Percentiles rank a stretch among this genome's conserved stretches.
phyloP scores from a whole-genome alignment of 192 early-diverging fungal species.

The Coemansia biformis region DNA sequence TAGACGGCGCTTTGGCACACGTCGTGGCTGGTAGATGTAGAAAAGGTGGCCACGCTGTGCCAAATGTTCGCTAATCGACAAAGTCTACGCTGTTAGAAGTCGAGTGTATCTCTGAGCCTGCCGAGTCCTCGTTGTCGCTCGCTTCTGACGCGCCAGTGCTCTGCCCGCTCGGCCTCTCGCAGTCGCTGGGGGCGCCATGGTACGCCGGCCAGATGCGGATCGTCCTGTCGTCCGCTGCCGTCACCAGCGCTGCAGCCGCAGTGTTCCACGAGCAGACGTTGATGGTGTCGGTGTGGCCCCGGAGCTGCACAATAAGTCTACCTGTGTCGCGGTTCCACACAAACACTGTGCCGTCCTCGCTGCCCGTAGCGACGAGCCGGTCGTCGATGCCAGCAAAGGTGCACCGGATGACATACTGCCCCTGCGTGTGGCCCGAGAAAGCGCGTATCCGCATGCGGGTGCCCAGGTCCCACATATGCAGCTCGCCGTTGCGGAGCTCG shows the following conservation, averaged over 20 bases:
- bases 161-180: background rate
- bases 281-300: slow-evolving; percentile 37
- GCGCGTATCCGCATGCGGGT: slow-evolving; percentile 63
- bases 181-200: slow-evolving; percentile 35
- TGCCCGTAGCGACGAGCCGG: slow-evolving; percentile 84
- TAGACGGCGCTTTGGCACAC: no score
- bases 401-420: slow-evolving; percentile 82
- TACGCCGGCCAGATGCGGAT: slow-evolving; percentile 47
- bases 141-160: background rate
- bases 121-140: slow-evolving; percentile 3
- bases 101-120: slow-evolving; percentile 6
- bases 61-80: background rate
- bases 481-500: slow-evolving; percentile 55
- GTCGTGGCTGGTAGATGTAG: background rate
- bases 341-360: slow-evolving; percentile 60
- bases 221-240: slow-evolving; percentile 43
- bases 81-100: slow-evolving; percentile 1
- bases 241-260: slow-evolving; percentile 27
- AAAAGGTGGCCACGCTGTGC: no score
- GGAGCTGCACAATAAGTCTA: slow-evolving; percentile 23
- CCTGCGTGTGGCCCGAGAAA: slow-evolving; percentile 72
- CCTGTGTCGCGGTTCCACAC: slow-evolving; percentile 48
- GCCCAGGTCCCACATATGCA: slow-evolving; percentile 85
- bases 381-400: slow-evolving; percentile 83
- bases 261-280: slow-evolving; percentile 42